These are phyloP conservation scores for Lasiosphaeriaceae sp. DNA, from an alignment of 495 filamentous ascomycete genomes.

Conservation along the genomic window DNA sequence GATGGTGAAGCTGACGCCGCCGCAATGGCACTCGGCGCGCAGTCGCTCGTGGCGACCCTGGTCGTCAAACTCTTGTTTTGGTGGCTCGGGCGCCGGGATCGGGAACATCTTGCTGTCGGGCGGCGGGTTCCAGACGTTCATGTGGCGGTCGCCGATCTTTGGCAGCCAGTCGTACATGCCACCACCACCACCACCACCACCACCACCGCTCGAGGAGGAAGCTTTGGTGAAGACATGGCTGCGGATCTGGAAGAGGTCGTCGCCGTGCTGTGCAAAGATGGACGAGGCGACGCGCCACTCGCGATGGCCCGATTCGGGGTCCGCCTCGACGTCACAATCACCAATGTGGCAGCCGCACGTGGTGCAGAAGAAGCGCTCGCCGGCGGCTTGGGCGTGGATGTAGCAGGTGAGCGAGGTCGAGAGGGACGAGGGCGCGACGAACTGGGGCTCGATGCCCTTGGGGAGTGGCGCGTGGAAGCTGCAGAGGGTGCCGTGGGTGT, in stretches of 20 bases:
- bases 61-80: conserved; percentile 12
- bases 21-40: conserved; percentile 39
- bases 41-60: conserved; percentile 23
- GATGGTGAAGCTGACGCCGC: conserved; percentile 43
- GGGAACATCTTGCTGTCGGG: conserved; percentile 12
- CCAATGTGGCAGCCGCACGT: conserved; percentile 65
- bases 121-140: conserved; percentile 22
- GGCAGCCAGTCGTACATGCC: conserved; percentile 41
- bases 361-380: conserved; percentile 62
- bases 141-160: conserved; percentile 32
- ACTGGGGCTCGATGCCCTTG: conserved; percentile 21
- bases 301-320: conserved; percentile 18
- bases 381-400: conserved; percentile 34
- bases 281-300: conserved; percentile 30
- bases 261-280: conserved; percentile 26
- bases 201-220: conserved; percentile 10
- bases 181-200: background rate
- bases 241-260: conserved; percentile 35
- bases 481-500: conserved; percentile 53
- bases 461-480: conserved; percentile 48
- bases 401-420: conserved; percentile 46
- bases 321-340: conserved; percentile 34
- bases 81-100: conserved; percentile 8
- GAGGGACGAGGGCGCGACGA: conserved; percentile 33
- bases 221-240: conserved; percentile 35